Conservation (phyloP, 345 rosid genomes). For the Melastoma malabathricum region DNA sequence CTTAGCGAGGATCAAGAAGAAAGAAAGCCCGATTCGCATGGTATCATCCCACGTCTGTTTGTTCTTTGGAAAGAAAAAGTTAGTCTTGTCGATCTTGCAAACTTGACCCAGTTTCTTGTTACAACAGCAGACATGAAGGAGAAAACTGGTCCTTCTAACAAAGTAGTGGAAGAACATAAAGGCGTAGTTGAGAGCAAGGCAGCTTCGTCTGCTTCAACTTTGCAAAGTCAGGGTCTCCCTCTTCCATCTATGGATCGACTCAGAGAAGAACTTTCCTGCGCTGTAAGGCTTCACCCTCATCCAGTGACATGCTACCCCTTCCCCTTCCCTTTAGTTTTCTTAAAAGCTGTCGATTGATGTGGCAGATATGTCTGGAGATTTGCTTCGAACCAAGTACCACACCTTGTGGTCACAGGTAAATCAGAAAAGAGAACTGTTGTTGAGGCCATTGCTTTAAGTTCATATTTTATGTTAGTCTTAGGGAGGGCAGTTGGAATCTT, state of each 20-base stretch:
- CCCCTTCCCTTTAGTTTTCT: not conserved
- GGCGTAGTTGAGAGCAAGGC: conserved; percentile 6
- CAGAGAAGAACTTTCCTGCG: conserved; percentile 86
- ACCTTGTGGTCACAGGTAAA: conserved; percentile 86
- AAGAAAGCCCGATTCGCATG: conserved; percentile 8
- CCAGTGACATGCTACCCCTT: not conserved
- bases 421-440: not conserved
- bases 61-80: too few species aligned
- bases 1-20: conserved; percentile 42
- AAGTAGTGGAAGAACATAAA: conserved; percentile 8
- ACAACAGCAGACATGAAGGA: too few species aligned
- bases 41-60: not conserved
- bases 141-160: too few species aligned
- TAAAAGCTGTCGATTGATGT: conserved; percentile 3
- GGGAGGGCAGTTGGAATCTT: not conserved
- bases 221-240: conserved; percentile 13
- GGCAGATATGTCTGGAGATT: conserved; percentile 84
- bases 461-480: not conserved
- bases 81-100: too few species aligned
- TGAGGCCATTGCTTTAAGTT: not conserved
- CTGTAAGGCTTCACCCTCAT: conserved; percentile 36
- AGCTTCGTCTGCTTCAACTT: conserved; percentile 10
- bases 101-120: too few species aligned
- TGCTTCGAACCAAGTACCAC: conserved; percentile 96
- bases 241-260: conserved; percentile 70